Percentiles rank a stretch among this genome's conserved stretches.
Evolutionary conservation across 2,329 filamentous ascomycete species (phyloP).

Genomic region (Truncatella angustata): DNA sequence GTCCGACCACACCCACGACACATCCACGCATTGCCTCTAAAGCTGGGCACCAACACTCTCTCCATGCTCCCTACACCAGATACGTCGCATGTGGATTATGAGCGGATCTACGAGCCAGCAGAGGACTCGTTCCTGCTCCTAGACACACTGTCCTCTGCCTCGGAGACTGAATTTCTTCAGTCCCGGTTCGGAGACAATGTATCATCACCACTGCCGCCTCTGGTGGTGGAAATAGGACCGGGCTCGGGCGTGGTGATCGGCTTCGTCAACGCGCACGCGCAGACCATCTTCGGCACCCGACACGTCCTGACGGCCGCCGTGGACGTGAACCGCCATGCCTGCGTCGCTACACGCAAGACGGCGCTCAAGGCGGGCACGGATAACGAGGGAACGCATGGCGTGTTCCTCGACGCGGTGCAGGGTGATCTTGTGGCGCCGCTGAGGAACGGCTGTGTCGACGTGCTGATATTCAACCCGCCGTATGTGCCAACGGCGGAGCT

Average conservation of each 20-base stretch:
- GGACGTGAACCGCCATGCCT: constrained; percentile 85
- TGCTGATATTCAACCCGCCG: constrained; percentile 94
- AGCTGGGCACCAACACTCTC: neutral
- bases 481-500: constrained; percentile 86
- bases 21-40: neutral
- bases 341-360: constrained; percentile 70
- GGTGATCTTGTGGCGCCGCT: constrained; percentile 69
- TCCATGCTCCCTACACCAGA: constrained; percentile 89
- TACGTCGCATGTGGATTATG: constrained; percentile 86
- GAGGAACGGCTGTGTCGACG: constrained; percentile 62
- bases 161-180: constrained; percentile 68
- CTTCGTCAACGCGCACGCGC: constrained; percentile 77
- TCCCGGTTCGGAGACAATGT: constrained; percentile 49
- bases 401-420: constrained; percentile 65
- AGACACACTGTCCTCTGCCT: constrained; percentile 76
- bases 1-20: neutral
- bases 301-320: constrained; percentile 72
- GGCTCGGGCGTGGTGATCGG: constrained; percentile 93
- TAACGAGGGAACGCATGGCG: constrained; percentile 33
- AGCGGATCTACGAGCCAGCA: constrained; percentile 88
- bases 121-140: constrained; percentile 95
- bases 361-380: constrained; percentile 46
- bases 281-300: constrained; percentile 67
- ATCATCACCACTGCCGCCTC: constrained; percentile 40
- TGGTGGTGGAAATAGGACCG: constrained; percentile 83